Evolutionary conservation across 2,329 filamentous ascomycete genomes (phyloP).

Genomic region (Clonostachys solani): DNA sequence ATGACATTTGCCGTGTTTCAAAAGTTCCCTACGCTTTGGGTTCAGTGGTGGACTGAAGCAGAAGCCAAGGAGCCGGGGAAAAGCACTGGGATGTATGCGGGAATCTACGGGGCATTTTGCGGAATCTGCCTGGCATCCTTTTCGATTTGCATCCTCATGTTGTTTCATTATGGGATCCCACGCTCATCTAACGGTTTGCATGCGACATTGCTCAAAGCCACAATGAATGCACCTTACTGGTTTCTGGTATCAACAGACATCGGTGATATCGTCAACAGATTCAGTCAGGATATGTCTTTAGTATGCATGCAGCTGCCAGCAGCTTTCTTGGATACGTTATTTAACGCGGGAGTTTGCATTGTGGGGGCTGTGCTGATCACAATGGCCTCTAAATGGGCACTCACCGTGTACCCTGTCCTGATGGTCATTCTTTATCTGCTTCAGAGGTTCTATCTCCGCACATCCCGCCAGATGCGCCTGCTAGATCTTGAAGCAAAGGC

Average conservation of each 20-base stretch:
- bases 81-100: slow-evolving; percentile 18
- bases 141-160: slow-evolving; percentile 7
- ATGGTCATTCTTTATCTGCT: slow-evolving; percentile 35
- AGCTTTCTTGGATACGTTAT: slow-evolving; percentile 25
- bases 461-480: slow-evolving; percentile 45
- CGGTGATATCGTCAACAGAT: slow-evolving; percentile 34
- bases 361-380: slow-evolving; percentile 30
- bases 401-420: slow-evolving; percentile 44
- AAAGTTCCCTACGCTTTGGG: slow-evolving; percentile 27
- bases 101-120: slow-evolving; percentile 18
- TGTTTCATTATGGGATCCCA: slow-evolving; percentile 7
- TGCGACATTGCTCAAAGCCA: slow-evolving; percentile 24
- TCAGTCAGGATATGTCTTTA: slow-evolving; percentile 37
- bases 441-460: slow-evolving; percentile 45
- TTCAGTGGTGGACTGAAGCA: slow-evolving; percentile 34
- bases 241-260: slow-evolving; percentile 36
- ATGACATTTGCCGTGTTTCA: slow-evolving; percentile 13
- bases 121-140: background rate
- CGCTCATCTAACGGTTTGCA: slow-evolving; percentile 16
- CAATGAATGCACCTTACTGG: slow-evolving; percentile 27
- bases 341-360: slow-evolving; percentile 22
- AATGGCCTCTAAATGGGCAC: slow-evolving; percentile 39
- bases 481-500: slow-evolving; percentile 46
- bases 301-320: slow-evolving; percentile 34
- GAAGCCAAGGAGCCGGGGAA: slow-evolving; percentile 8